phyloP scores from a whole-genome alignment of 2,329 filamentous ascomycete genomes.

The Simplicillium aogashimaense region DNA sequence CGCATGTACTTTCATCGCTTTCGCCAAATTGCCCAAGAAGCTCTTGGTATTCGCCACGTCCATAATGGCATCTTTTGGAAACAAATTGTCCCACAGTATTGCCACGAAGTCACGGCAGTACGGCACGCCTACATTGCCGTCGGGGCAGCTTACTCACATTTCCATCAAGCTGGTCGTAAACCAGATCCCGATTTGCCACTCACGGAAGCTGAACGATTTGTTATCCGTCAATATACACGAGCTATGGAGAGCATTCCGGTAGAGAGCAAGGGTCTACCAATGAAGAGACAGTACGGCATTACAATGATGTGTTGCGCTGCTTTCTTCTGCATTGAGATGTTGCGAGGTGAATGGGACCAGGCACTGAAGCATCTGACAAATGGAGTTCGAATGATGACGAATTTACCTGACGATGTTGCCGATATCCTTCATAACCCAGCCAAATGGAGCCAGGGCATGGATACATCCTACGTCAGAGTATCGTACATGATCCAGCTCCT shows the following conservation, averaged over 20 bases:
- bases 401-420: slow-evolving; percentile 13
- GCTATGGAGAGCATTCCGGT: slow-evolving; percentile 21
- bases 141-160: slow-evolving; percentile 18
- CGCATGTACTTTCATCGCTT: slow-evolving; percentile 24
- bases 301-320: slow-evolving; percentile 21
- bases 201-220: slow-evolving; percentile 22
- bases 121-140: slow-evolving; percentile 24
- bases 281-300: slow-evolving; percentile 11
- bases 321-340: slow-evolving; percentile 20
- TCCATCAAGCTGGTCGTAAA: slow-evolving; percentile 7
- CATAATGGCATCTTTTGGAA: slow-evolving; percentile 19
- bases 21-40: slow-evolving; percentile 17
- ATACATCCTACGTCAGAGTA: slow-evolving; percentile 8
- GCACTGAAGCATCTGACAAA: slow-evolving; percentile 18
- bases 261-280: slow-evolving; percentile 1
- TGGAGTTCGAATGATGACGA: slow-evolving; percentile 19
- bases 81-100: slow-evolving; percentile 18
- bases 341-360: slow-evolving; percentile 14
- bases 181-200: slow-evolving; percentile 9
- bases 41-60: slow-evolving; percentile 16
- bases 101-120: slow-evolving; percentile 17
- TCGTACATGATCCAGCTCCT: slow-evolving; percentile 13
- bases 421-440: slow-evolving; percentile 9
- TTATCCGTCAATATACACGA: slow-evolving; percentile 26
- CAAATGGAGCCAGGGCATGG: slow-evolving; percentile 8